Percentiles rank a stretch among this genome's conserved stretches.
Evolutionary conservation across 495 filamentous ascomycete species (phyloP).

Genomic region (Lasiosphaeriaceae sp.): DNA sequence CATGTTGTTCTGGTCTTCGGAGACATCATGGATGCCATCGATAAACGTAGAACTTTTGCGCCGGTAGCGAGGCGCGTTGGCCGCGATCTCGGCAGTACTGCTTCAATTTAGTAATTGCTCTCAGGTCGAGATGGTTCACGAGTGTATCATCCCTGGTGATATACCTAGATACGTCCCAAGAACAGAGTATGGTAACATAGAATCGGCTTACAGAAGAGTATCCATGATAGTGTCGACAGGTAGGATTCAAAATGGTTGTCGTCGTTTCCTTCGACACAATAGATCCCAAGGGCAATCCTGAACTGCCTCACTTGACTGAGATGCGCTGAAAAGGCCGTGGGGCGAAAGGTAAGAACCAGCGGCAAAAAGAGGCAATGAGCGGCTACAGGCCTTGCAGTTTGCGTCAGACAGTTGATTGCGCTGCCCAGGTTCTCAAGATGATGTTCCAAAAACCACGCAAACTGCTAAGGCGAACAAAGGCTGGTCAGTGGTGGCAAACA

Average conservation of each 20-base stretch:
- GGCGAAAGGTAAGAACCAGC: too few species aligned
- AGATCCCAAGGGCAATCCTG: neutral
- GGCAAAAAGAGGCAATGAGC: too few species aligned
- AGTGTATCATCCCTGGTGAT: too few species aligned
- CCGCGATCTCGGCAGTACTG: slow-evolving; percentile 81
- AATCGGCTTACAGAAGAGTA: slow-evolving; percentile 66
- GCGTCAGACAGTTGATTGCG: neutral
- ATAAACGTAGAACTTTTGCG: slow-evolving; percentile 92
- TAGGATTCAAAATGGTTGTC: neutral
- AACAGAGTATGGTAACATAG: neutral
- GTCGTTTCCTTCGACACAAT: neutral
- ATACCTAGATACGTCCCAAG: neutral
- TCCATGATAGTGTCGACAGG: slow-evolving; percentile 53
- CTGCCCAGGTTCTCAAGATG: neutral
- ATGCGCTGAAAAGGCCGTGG: too few species aligned
- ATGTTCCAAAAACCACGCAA: neutral
- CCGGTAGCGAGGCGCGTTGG: slow-evolving; percentile 74
- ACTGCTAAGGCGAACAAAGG: neutral
- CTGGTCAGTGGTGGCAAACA: neutral
- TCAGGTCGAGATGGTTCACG: neutral
- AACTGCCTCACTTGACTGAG: too few species aligned
- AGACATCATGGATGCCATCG: slow-evolving; percentile 94
- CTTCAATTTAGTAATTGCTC: neutral
- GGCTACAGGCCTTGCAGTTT: neutral
- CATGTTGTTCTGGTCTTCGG: slow-evolving; percentile 69